Conservation (phyloP, 2,329 filamentous ascomycete genomes). For the Phialophora tarda region DNA sequence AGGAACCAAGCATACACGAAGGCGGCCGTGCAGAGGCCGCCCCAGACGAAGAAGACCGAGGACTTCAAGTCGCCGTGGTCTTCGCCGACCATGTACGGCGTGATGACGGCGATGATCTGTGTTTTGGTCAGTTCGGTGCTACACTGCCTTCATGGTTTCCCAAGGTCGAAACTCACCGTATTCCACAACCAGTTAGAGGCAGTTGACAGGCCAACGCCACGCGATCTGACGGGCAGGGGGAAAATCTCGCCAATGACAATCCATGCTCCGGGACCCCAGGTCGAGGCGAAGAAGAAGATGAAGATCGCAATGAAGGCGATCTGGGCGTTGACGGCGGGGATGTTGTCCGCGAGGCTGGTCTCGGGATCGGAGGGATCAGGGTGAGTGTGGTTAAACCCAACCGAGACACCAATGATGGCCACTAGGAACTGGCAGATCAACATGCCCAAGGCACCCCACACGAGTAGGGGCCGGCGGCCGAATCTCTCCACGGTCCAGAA, state of each 20-base stretch:
- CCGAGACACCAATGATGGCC: conserved; percentile 67
- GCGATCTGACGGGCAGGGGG: conserved; percentile 84
- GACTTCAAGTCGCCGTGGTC: conserved; percentile 65
- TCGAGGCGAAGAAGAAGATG: conserved; percentile 91
- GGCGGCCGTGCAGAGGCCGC: conserved; percentile 72
- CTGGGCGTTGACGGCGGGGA: conserved; percentile 63
- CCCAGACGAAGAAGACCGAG: conserved; percentile 84
- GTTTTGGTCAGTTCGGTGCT: background rate
- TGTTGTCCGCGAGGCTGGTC: conserved; percentile 61
- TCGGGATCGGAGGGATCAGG: conserved; percentile 61
- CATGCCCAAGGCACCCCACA: conserved; percentile 82
- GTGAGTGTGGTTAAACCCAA: conserved; percentile 37
- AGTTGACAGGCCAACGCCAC: conserved; percentile 84
- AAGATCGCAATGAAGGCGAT: conserved; percentile 90
- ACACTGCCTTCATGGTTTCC: conserved; percentile 39
- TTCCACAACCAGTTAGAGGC: conserved; percentile 94
- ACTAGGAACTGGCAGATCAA: conserved; percentile 79
- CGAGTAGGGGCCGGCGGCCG: conserved; percentile 78
- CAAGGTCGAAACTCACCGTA: conserved; percentile 69
- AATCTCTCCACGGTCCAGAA: conserved; percentile 85
- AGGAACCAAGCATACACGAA: conserved; percentile 76
- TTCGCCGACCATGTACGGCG: conserved; percentile 70
- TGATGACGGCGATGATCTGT: conserved; percentile 69
- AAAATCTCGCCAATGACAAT: conserved; percentile 86
- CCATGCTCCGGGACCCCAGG: conserved; percentile 79